Evolutionary conservation across 495 filamentous ascomycete species (phyloP).

Genomic region (Penicillium pancosmium): DNA sequence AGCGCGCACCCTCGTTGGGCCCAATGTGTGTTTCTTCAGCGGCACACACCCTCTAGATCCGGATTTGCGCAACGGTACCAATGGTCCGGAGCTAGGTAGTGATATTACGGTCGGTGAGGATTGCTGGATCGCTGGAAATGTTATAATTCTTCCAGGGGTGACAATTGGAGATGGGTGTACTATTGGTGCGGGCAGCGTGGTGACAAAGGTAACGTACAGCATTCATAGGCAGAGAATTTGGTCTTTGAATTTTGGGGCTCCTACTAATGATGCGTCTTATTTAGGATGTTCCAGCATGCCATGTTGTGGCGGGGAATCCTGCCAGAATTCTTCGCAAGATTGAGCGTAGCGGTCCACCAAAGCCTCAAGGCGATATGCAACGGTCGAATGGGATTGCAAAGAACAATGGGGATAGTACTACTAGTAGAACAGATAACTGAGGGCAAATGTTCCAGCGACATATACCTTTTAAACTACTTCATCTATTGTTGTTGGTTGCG

Average conservation of each 20-base stretch:
- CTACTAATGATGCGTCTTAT: background rate
- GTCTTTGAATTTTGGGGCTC: too few relatives aligned
- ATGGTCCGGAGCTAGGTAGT: constrained; percentile 74
- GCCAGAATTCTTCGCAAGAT: constrained; percentile 55
- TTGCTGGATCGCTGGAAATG: constrained; percentile 86
- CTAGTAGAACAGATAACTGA: too few relatives aligned
- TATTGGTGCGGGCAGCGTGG: constrained; percentile 83
- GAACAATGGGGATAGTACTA: too few relatives aligned
- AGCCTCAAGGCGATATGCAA: background rate
- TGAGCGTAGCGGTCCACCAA: background rate
- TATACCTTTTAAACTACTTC: background rate
- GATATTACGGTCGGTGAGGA: constrained; percentile 82
- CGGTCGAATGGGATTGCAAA: background rate
- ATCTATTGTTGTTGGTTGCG: background rate
- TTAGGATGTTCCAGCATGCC: constrained; percentile 64
- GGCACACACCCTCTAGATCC: constrained; percentile 80
- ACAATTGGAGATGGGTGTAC: constrained; percentile 76
- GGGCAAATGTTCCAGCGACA: background rate
- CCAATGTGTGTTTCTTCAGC: constrained; percentile 70
- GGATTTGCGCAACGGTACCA: constrained; percentile 67
- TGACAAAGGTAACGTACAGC: constrained; percentile 72
- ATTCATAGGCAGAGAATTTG: background rate
- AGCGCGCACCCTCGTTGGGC: constrained; percentile 75
- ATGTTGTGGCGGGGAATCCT: constrained; percentile 69
- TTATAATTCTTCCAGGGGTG: constrained; percentile 76